Evolutionary conservation across 2,329 filamentous ascomycete species (phyloP), one percentile per base, ranked within the genome.

Genomic region (Fusarium mexicanum): DNA sequence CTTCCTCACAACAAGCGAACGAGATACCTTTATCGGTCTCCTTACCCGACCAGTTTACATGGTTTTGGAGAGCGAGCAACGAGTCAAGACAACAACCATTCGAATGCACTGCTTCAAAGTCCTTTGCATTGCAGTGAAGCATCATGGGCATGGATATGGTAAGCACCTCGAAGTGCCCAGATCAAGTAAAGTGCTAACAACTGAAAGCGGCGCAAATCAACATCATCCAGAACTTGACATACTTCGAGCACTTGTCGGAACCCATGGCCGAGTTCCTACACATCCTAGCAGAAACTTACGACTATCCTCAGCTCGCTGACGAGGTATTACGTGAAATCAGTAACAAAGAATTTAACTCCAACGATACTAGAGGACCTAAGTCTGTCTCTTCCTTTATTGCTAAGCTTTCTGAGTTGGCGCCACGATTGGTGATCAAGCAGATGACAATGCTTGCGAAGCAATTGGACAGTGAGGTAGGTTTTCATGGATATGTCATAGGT

Each of bases 251-350:
- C 83, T 86, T 99, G n/a, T 96, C 96, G 2, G 96, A 99, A 80
- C 96, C 96, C 3, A 99, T 99, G 96, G 96, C 96, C 38, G 97
- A 99, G 81, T 98, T 99, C 78, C 86, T 99, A 9, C 94, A 98
- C 78, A 99, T 98, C 79, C 87, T 99, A 33, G 92, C 95, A 2
- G 95, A 98, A 81, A 96, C 98, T 85, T 99, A 98, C 84, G 96
- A 99, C 83, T 97, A 98, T 81, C 94, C 95, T 22, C 96, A 99
- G 79, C 88, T 99, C 14, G 93, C 95, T 9, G 96, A 98, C 81
- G 96, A 99, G 80, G 94, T 98, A 37, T 84, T 99, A 67, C 92
- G 94, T 78, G 96, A 99, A 80, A 89, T 99, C 75, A 97, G 95
- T 81, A 98, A 95, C 84, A 99, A 98, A 81, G 96, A 98, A 80